Evolutionary conservation across 169 alveolate species (phyloP), one percentile per base, ranked within the genome.

Genomic region (Theileria sp.): DNA sequence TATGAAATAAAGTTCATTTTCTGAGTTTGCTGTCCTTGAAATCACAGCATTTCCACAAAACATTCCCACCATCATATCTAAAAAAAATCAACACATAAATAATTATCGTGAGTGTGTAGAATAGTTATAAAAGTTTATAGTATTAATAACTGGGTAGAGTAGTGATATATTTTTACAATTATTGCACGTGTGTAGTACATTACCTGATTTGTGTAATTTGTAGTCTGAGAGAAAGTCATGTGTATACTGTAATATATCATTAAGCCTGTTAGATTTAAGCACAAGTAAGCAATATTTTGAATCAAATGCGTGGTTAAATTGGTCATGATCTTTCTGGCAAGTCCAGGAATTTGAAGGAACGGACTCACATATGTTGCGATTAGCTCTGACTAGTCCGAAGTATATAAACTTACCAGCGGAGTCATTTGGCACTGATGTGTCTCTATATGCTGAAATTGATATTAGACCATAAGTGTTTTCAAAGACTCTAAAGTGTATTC

Each of bases 41-140:
- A 83, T 49, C 49, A 83, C 26, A 26, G 89, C 86, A 64, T 83
- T 83, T 19, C 87, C 89, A 28, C 89, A 83, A 76, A 77, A 83
- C 65, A 80, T 67, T 25, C 89, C 89, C 19, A 23, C 78, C 5
- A 49, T 66, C 19, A 21, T 10, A 12, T 64, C 66, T 12, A 58
- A n/a, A n/a, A n/a, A n/a, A n/a, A n/a, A n/a, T n/a, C 75, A 68
- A 61, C 32, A 74, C 0, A 15, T 66, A n/a, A 61, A 58, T 25
- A 13, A 17, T n/a, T n/a, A 7, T 10, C 10, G 36, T 3, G 17
- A 7, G 26, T 13, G n/a, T 30, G 28, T 4, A 32, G 21, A 32
- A 32, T 32, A 32, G 1, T 32, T 32, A 32, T 32, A 32, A 32
- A 1, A 3, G 36, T 32, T 3, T 32, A 32, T 1, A 32, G 5